Evolutionary conservation across 495 filamentous ascomycete species (phyloP), one percentile per base, ranked within the genome.

Genomic region (Podospora didyma): DNA sequence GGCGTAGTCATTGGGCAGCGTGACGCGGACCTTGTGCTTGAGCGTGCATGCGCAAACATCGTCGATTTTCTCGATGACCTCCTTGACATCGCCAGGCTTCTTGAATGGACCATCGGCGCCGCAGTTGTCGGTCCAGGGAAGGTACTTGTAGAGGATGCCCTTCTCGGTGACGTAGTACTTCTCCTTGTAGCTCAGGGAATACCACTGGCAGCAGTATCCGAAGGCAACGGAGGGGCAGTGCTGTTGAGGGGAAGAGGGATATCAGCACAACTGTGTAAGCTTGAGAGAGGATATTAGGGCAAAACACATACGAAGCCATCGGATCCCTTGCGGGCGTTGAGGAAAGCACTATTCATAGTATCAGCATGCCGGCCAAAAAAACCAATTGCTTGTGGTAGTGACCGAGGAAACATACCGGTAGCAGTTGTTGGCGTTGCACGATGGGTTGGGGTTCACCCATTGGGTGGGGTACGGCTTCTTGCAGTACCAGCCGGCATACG

Each of bases 151-250:
- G 24, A 51, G 31, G 14, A 7, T 19, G 24, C 49, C 49, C 1
- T 51, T 7, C 49, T 51, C 17, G 14, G 24, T 23, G 11, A 51
- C 49, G 16, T 11, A 1, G 5, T 5, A 16, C 23, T 19, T 34
- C 19, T 51, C 49, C 10, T 23, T 4, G 12, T 7, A 5, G 23
- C 24, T 51, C n/a, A 51, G 49, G 9, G 26, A 39, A 28, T 51
- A 51, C 49, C 49, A 51, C 49, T 51, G 49, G 49, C 49, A 51
- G 49, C 49, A 51, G 49, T 51, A 51, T 11, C 37, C 31, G 49
- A 24, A 51, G 7, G 49, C 49, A 5, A 35, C 26, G 10, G 24
- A 35, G 5, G 49, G 49, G 49, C 49, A 51, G 4, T 51, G 49
- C 10, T 35, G n/a, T n/a, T n/a, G n/a, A n/a, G n/a, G n/a, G n/a